These are phyloP conservation scores for Leccinum fallax DNA, from an alignment of 1,284 basidiomycete species.

Conservation along the genomic window DNA sequence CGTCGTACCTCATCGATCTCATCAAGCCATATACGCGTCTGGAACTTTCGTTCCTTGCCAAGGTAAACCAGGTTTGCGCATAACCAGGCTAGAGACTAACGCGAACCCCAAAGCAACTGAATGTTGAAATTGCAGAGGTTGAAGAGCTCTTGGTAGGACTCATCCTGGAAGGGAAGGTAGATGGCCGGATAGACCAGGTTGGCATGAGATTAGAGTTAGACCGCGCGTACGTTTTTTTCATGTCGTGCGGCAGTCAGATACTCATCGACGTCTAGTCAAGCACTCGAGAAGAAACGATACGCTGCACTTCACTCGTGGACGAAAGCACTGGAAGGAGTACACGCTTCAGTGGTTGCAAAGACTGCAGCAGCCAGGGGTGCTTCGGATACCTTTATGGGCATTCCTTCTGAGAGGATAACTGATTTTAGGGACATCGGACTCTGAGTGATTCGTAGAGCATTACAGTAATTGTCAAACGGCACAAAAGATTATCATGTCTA, in stretches of 20 bases:
- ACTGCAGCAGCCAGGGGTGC: slow-evolving; percentile 46
- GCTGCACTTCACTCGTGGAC: slow-evolving; percentile 83
- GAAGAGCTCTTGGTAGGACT: slow-evolving; percentile 92
- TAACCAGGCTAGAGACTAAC: not conserved
- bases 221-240: slow-evolving; percentile 65
- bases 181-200: slow-evolving; percentile 95
- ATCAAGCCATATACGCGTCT: slow-evolving; percentile 97
- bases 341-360: slow-evolving; percentile 73
- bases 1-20: slow-evolving; percentile 95
- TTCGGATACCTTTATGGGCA: slow-evolving; percentile 31
- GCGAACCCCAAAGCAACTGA: slow-evolving; percentile 75
- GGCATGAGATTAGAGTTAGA: slow-evolving; percentile 90
- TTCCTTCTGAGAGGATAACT: slow-evolving; percentile 35
- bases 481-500: not conserved
- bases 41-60: slow-evolving; percentile 88
- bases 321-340: slow-evolving; percentile 71
- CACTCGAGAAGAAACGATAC: slow-evolving; percentile 83
- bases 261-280: slow-evolving; percentile 57
- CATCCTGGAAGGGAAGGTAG: slow-evolving; percentile 93
- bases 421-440: slow-evolving; percentile 34
- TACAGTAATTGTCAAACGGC: not conserved
- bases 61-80: slow-evolving; percentile 48
- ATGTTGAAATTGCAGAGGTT: slow-evolving; percentile 85
- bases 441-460: slow-evolving; percentile 17
- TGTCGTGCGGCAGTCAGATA: not conserved